phyloP scores from a whole-genome alignment of 495 filamentous ascomycete species.

The Penicillium desertorum region DNA sequence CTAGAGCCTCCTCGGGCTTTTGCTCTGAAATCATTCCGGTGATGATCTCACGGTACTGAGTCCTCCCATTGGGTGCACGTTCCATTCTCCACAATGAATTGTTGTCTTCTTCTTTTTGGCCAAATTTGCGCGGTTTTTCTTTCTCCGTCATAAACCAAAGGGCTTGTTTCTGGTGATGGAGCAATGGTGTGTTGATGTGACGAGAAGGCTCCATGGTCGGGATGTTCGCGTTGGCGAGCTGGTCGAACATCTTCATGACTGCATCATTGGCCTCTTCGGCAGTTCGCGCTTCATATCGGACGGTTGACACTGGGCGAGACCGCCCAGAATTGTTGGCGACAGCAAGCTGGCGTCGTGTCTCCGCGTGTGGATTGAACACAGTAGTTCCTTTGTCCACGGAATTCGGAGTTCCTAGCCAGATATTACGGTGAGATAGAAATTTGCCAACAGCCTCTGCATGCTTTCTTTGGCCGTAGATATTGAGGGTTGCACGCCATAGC shows the following conservation, averaged over 20 bases:
- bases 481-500: constrained; percentile 61
- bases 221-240: constrained; percentile 69
- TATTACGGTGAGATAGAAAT: constrained; percentile 59
- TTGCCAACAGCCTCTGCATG: constrained; percentile 61
- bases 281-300: constrained; percentile 59
- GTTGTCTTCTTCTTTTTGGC: constrained; percentile 54
- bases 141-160: constrained; percentile 84
- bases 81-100: constrained; percentile 74
- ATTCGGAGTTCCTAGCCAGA: constrained; percentile 64
- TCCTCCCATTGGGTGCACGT: constrained; percentile 50
- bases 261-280: constrained; percentile 82
- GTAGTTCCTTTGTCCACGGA: constrained; percentile 63
- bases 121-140: constrained; percentile 62
- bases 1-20: constrained; percentile 69
- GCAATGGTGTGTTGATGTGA: constrained; percentile 64
- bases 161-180: constrained; percentile 89
- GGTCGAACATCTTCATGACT: constrained; percentile 84
- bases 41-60: constrained; percentile 75
- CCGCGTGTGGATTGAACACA: constrained; percentile 66
- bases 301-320: constrained; percentile 22
- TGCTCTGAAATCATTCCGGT: constrained; percentile 63
- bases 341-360: constrained; percentile 42
- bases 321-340: constrained; percentile 22
- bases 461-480: constrained; percentile 76
- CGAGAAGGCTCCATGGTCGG: constrained; percentile 68